phyloP scores from a whole-genome alignment of 352 stramenopile species.

The Elongisporangium prolatum region DNA sequence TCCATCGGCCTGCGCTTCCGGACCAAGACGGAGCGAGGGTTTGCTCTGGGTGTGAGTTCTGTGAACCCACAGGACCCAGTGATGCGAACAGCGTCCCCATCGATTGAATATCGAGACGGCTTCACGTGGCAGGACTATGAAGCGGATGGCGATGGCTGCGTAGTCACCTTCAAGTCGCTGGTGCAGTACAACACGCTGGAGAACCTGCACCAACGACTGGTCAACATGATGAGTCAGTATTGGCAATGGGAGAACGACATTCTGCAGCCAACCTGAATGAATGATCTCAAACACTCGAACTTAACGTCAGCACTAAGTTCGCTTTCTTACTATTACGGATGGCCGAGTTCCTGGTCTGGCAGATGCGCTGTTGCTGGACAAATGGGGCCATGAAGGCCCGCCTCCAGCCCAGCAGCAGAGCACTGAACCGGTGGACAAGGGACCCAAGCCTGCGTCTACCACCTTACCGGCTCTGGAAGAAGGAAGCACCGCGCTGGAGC shows the following conservation, averaged over 20 bases:
- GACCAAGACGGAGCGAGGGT: slow-evolving; percentile 42
- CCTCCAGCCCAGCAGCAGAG: neutral
- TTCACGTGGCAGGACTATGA: slow-evolving; percentile 35
- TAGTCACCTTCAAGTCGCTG: slow-evolving; percentile 59
- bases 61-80: slow-evolving; percentile 45
- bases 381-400: neutral
- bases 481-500: slow-evolving; percentile 19
- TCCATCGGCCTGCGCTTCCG: slow-evolving; percentile 41
- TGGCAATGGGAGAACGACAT: neutral
- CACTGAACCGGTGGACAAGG: neutral
- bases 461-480: neutral
- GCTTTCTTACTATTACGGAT: neutral
- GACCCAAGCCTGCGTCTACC: neutral
- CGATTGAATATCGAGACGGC: slow-evolving; percentile 47
- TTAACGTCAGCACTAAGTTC: neutral
- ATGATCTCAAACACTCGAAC: no score
- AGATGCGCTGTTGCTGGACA: neutral
- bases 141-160: slow-evolving; percentile 33
- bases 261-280: no score
- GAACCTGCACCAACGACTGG: slow-evolving; percentile 39
- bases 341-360: neutral
- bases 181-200: slow-evolving; percentile 60
- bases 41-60: slow-evolving; percentile 51
- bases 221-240: slow-evolving; percentile 25
- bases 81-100: slow-evolving; percentile 21